Evolutionary conservation across 176 grass and related monocot genomes (phyloP), one percentile per base, ranked within the genome.

Genomic region (Cenchrus americanus): DNA sequence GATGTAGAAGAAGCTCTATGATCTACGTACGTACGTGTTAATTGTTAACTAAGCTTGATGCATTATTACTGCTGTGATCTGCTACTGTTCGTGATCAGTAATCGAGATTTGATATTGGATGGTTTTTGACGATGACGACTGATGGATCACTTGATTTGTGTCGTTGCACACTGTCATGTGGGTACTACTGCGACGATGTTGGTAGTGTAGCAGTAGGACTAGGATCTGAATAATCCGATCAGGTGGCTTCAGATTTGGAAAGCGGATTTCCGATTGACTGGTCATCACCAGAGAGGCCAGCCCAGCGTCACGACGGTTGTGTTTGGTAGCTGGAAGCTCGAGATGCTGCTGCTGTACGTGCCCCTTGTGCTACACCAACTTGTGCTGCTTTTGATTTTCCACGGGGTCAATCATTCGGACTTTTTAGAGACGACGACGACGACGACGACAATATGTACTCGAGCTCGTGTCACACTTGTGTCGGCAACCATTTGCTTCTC

Each of bases 391-490:
- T 89, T 86, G 64, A 81, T 77, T 76, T 90, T 19, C 15, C 26
- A 54, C 11, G 15, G n/a, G 34, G 58, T 73, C 88, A 86, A 83
- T 90, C 79, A 90, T 86, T 78, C 67, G 59, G 75, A 82, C 81
- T 86, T 78, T 78, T 58, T 50, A 9, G 42, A 77, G 69, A 82
- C 62, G 64, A 82, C 62, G 9, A 80, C 46, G 69, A 54, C 13
- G 18, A 30, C 4, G 62, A 8, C 7, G 34, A 51, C 13, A 23
- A 3, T 6, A 55, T 13, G 13, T 53, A 7, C 9, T 24, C 18
- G 22, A 54, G 10, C 12, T 37, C 7, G n/a, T 26, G 68, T 48
- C 43, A 48, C 14, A 12, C 58, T 18, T 66, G 23, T 79, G 80
- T 79, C 81, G 75, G 86, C 81, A 78, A 13, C 5, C 34, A 37